Evolutionary conservation across 1,284 basidiomycete genomes (phyloP).

Genomic region (Austropuccinia psidii): DNA sequence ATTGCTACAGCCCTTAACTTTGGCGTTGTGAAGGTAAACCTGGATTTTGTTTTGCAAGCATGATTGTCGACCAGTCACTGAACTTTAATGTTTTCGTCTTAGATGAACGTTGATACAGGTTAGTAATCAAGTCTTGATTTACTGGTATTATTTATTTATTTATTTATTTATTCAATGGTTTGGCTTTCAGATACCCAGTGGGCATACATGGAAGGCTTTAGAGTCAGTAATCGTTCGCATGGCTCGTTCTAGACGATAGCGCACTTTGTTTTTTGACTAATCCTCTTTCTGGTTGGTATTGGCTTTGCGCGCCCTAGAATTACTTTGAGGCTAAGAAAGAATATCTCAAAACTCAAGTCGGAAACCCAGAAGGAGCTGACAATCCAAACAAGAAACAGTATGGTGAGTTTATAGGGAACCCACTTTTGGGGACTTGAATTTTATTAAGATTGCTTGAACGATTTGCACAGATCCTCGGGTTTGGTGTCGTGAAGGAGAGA

Average conservation of each 20-base stretch:
- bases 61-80: neutral
- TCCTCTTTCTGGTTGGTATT: neutral
- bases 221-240: neutral
- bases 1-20: conserved; percentile 83
- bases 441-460: conserved; percentile 61
- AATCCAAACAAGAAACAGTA: conserved; percentile 89
- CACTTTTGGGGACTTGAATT: conserved; percentile 45
- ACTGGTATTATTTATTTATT: neutral
- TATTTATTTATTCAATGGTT: neutral
- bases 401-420: neutral
- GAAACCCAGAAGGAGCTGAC: conserved; percentile 85
- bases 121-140: neutral
- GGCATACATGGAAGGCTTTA: conserved; percentile 80
- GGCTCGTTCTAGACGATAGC: neutral
- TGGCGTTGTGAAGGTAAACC: conserved; percentile 97
- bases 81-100: neutral
- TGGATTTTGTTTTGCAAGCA: conserved; percentile 52
- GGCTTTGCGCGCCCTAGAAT: conserved; percentile 55
- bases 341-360: conserved; percentile 70
- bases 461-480: conserved; percentile 56
- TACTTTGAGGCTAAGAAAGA: conserved; percentile 74
- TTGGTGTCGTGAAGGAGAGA: conserved; percentile 97
- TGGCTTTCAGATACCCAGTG: conserved; percentile 66
- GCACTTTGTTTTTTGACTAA: neutral
- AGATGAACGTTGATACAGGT: conserved; percentile 38